Evolutionary conservation across 441 rosid genomes (phyloP).

Genomic region (Eutrema salsugineum): DNA sequence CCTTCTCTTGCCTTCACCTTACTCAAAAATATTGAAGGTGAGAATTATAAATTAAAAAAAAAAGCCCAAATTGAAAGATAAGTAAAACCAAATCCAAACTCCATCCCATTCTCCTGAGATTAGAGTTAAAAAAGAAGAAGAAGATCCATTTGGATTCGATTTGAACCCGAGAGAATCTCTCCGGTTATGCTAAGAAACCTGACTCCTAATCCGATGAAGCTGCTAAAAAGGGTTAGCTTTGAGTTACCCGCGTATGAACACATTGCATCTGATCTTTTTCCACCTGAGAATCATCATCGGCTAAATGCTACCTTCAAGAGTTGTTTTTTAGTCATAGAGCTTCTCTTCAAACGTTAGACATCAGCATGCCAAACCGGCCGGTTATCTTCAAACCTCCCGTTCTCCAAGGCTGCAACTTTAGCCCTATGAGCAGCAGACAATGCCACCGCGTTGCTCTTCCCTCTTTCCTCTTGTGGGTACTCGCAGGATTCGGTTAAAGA

Average conservation of each 20-base stretch:
- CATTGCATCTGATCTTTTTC: slow-evolving; percentile 16
- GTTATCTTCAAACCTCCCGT: slow-evolving; percentile 22
- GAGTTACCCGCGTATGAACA: slow-evolving; percentile 32
- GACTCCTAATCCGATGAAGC: slow-evolving; percentile 24
- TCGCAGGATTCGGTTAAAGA: slow-evolving; percentile 57
- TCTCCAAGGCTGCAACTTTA: slow-evolving; percentile 71
- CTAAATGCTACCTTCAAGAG: slow-evolving; percentile 24
- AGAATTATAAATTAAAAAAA: background rate
- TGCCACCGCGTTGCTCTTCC: slow-evolving; percentile 33
- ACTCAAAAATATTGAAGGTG: slow-evolving; percentile 27
- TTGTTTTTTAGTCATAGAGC: background rate
- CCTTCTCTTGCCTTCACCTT: slow-evolving; percentile 33
- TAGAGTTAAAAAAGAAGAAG: background rate
- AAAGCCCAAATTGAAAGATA: background rate
- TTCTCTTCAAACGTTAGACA: slow-evolving; percentile 13
- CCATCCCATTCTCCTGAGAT: slow-evolving; percentile 21
- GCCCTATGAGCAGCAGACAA: slow-evolving; percentile 47
- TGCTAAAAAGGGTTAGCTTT: slow-evolving; percentile 28
- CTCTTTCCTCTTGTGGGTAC: slow-evolving; percentile 57
- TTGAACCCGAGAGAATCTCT: slow-evolving; percentile 19
- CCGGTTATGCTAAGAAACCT: slow-evolving; percentile 24
- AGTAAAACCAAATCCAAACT: slow-evolving; percentile 21
- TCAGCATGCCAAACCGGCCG: slow-evolving; percentile 9
- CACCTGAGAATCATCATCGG: slow-evolving; percentile 1
- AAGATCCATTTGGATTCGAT: slow-evolving; percentile 20